A percentile compares a stretch with the other conserved stretches of the same genome.
These are phyloP conservation scores for Pyrus communis DNA, from an alignment of 306 rosid genomes.

Conservation along the genomic window DNA sequence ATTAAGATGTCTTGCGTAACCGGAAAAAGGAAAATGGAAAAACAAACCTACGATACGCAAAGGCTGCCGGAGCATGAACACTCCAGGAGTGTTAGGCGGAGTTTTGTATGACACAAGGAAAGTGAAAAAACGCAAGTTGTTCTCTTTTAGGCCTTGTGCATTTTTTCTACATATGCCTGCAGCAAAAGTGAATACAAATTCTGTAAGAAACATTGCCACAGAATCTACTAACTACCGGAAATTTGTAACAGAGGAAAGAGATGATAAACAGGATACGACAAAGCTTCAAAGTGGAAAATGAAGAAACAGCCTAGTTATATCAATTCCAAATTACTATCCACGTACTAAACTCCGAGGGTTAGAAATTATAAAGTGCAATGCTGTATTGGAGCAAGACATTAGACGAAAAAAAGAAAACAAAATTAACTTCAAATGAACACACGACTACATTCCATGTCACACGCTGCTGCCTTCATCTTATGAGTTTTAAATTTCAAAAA, in stretches of 20 bases:
- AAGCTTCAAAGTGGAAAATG: not conserved
- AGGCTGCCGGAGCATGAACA: constrained; percentile 19
- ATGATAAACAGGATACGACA: not conserved
- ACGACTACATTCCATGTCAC: not conserved
- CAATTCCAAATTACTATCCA: not conserved
- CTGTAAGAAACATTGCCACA: not conserved
- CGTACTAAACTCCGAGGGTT: not conserved
- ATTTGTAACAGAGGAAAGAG: not conserved
- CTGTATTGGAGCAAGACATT: not conserved
- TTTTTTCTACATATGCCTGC: constrained; percentile 79
- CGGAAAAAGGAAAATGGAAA: not conserved
- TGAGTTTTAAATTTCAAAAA: not conserved
- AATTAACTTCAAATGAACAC: not conserved
- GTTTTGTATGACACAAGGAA: constrained; percentile 11
- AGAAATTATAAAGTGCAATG: not conserved
- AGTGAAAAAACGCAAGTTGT: constrained; percentile 6
- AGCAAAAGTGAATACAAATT: constrained; percentile 6
- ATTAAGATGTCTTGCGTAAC: not conserved
- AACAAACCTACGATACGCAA: not conserved
- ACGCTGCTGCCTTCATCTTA: not conserved
- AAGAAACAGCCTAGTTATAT: not conserved
- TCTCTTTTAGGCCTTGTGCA: constrained; percentile 51
- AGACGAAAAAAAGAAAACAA: not conserved
- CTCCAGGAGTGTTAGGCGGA: constrained; percentile 1
- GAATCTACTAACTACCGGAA: not conserved